Conservation (phyloP, 108 stramenopile species). For the Aurantiochytrium sp. region DNA sequence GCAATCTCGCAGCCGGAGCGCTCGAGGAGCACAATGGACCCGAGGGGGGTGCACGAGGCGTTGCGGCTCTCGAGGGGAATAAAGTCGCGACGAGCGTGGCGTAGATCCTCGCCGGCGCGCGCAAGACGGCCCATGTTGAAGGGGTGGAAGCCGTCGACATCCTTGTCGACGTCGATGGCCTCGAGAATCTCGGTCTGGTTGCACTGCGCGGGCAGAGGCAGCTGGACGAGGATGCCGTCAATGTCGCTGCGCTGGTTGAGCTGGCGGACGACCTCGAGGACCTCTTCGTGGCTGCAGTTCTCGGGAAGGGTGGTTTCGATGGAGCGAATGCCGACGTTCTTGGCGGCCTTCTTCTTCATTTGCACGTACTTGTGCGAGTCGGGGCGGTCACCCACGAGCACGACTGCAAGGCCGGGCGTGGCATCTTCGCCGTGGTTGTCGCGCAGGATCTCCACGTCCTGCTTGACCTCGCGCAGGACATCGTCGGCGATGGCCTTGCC, state of each 20-base stretch:
- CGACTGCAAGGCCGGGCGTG: slow-evolving; percentile 81
- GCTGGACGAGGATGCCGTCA: slow-evolving; percentile 92
- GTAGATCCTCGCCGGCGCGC: not conserved
- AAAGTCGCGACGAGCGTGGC: slow-evolving; percentile 42
- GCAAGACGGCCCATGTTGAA: slow-evolving; percentile 70
- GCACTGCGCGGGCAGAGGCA: slow-evolving; percentile 81
- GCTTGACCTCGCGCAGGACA: slow-evolving; percentile 61
- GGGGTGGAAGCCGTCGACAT: slow-evolving; percentile 94
- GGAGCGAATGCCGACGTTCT: slow-evolving; percentile 66
- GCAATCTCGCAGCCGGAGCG: slow-evolving; percentile 63
- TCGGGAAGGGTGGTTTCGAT: slow-evolving; percentile 70
- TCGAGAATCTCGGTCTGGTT: slow-evolving; percentile 67
- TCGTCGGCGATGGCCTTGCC: slow-evolving; percentile 66
- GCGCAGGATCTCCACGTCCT: slow-evolving; percentile 33
- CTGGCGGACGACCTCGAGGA: slow-evolving; percentile 59
- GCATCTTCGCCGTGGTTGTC: slow-evolving; percentile 7
- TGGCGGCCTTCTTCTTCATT: slow-evolving; percentile 94
- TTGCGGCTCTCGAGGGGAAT: slow-evolving; percentile 57
- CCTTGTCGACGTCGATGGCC: slow-evolving; percentile 65
- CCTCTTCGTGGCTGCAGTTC: slow-evolving; percentile 64
- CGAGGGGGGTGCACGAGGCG: slow-evolving; percentile 64
- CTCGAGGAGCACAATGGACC: slow-evolving; percentile 88
- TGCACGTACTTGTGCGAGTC: slow-evolving; percentile 94
- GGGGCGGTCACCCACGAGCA: slow-evolving; percentile 73
- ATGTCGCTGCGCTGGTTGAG: slow-evolving; percentile 69